These are phyloP conservation scores for Lanzia echinophila DNA, from an alignment of 2,329 filamentous ascomycete genomes.

Conservation along the genomic window DNA sequence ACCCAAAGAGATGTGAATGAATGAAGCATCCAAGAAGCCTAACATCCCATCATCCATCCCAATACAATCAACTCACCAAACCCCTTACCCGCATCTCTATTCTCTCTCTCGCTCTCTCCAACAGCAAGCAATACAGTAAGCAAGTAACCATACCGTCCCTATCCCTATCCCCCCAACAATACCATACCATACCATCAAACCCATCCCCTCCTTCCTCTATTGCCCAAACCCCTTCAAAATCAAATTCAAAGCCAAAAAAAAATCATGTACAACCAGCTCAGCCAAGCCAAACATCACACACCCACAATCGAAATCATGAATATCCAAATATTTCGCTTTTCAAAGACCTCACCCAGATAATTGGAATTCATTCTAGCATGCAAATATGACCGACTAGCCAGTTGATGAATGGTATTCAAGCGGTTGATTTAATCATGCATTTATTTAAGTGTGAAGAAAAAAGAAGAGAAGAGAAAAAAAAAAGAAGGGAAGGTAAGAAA, in stretches of 20 bases:
- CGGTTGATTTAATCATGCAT: slow-evolving; percentile 27
- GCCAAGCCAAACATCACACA: slow-evolving; percentile 2
- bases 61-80: no score
- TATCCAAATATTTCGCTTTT: background rate
- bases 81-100: no score
- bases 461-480: slow-evolving; percentile 5
- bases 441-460: slow-evolving; percentile 17
- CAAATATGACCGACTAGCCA: slow-evolving; percentile 28
- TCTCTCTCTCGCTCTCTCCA: no score
- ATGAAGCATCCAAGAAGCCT: no score
- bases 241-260: background rate
- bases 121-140: no score
- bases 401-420: slow-evolving; percentile 21
- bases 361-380: slow-evolving; percentile 24
- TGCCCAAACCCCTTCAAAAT: background rate
- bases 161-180: no score
- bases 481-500: background rate
- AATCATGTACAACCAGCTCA: slow-evolving; percentile 7
- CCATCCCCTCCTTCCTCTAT: no score
- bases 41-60: no score
- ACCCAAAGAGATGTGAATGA: no score
- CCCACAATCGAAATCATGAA: background rate
- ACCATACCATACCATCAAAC: no score
- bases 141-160: no score
- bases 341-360: background rate